Percentiles rank a stretch among this genome's conserved stretches.
Conservation (phyloP, 768 basidiomycete species). For the Termitomyces sp. region DNA sequence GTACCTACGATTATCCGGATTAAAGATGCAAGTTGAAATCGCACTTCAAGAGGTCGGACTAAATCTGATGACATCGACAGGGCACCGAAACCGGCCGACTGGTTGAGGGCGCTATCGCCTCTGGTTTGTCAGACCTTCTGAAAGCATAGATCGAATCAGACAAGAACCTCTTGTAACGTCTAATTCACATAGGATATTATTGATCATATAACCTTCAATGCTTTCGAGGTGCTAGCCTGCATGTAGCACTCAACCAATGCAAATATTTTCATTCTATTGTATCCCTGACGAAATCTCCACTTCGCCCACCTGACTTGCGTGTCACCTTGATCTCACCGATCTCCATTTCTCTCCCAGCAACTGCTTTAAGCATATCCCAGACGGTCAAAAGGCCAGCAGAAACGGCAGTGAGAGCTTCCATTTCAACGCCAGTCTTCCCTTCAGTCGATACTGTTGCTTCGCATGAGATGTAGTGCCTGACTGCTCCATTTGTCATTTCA, state of each 20-base stretch:
- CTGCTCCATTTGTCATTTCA: conserved; percentile 8
- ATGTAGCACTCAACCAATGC: not conserved
- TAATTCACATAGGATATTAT: not conserved
- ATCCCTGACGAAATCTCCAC: conserved; percentile 59
- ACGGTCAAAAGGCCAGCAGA: conserved; percentile 76
- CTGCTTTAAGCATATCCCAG: conserved; percentile 93
- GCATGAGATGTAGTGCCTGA: conserved; percentile 55
- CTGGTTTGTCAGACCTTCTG: conserved; percentile 30
- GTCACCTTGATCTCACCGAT: conserved; percentile 68
- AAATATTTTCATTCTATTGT: not conserved
- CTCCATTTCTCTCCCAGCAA: conserved; percentile 85
- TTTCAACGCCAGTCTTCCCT: conserved; percentile 86
- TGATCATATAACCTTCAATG: not conserved
- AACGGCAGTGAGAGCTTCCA: conserved; percentile 91
- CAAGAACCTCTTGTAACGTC: not conserved
- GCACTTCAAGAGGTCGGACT: not conserved
- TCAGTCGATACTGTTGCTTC: conserved; percentile 69
- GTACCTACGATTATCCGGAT: conserved; percentile 71
- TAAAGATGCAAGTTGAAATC: conserved; percentile 41
- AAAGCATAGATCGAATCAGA: conserved; percentile 7
- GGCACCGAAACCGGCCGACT: conserved; percentile 40
- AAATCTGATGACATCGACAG: conserved; percentile 22
- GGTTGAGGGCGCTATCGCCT: conserved; percentile 39
- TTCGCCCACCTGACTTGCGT: conserved; percentile 71
- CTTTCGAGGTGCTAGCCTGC: not conserved